Evolutionary conservation across 1,284 basidiomycete species (phyloP).

Genomic region (Schizopora paradoxa): DNA sequence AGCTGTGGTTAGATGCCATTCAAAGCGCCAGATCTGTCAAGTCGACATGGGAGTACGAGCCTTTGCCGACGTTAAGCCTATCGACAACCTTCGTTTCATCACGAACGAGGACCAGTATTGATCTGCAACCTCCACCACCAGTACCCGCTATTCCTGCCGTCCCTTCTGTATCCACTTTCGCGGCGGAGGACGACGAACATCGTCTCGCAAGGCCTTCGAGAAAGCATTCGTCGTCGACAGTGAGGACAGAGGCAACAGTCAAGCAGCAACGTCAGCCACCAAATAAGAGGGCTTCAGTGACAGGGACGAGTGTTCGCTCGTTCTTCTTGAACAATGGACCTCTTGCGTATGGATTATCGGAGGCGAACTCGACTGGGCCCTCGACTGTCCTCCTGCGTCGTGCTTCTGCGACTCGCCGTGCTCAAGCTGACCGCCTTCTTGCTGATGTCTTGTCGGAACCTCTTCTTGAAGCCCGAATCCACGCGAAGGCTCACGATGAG

Average conservation of each 20-base stretch:
- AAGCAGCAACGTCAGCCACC: background rate
- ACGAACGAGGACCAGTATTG: background rate
- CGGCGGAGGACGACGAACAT: slow-evolving; percentile 1
- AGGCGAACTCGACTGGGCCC: slow-evolving; percentile 38
- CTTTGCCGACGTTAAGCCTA: slow-evolving; percentile 46
- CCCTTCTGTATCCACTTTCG: background rate
- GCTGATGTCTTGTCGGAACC: slow-evolving; percentile 64
- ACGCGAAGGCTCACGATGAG: slow-evolving; percentile 55
- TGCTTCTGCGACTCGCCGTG: slow-evolving; percentile 60
- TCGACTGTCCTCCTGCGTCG: slow-evolving; percentile 65
- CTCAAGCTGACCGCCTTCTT: slow-evolving; percentile 61
- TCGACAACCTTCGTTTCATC: slow-evolving; percentile 12
- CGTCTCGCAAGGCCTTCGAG: slow-evolving; percentile 1
- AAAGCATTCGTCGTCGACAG: slow-evolving; percentile 6
- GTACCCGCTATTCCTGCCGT: slow-evolving; percentile 11
- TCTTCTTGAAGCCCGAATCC: slow-evolving; percentile 53
- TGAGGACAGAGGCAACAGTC: slow-evolving; percentile 9
- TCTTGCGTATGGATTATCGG: slow-evolving; percentile 27
- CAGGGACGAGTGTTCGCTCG: slow-evolving; percentile 12
- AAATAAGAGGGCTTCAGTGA: slow-evolving; percentile 10
- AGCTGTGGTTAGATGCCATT: slow-evolving; percentile 73
- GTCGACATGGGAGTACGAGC: slow-evolving; percentile 52
- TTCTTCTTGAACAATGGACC: slow-evolving; percentile 10
- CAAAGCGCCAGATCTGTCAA: slow-evolving; percentile 37
- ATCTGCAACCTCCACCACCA: background rate